Evolutionary conservation across 176 grass and related monocot species (phyloP), one percentile per base, ranked within the genome.

Genomic region (Olyra latifolia): DNA sequence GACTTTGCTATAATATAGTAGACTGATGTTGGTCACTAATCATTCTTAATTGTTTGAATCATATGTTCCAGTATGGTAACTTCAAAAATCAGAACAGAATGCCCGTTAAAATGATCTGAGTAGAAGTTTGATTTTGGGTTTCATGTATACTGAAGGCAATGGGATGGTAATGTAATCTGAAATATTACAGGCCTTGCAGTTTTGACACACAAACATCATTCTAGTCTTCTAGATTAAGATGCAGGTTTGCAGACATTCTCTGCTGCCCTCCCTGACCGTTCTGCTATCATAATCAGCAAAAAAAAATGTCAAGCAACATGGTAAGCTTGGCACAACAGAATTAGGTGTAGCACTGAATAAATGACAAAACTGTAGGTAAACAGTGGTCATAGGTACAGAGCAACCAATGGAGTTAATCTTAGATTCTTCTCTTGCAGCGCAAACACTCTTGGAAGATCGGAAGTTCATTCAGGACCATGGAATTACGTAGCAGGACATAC

Each of bases 21-120:
- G n/a, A 39, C 62, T 39, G 19, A 35, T 68, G 7, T 20, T 35
- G 42, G 6, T 0, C 58, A 60, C 12, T 41, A 27, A 11, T n/a
- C n/a, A n/a, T 43, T 55, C 2, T 29, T 52, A 17, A 44, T 43
- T 73, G 20, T 73, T 62, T 35, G 0, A 10, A 85, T 30, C 35
- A 49, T 29, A 23, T 79, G 8, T 53, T 74, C 61, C 41, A 63
- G 43, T 48, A 6, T 46, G 16, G n/a, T 44, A 63, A 43, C 27
- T 43, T 82, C 19, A 77, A n/a, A 40, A 47, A 82, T n/a, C 4
- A 71, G 25, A 60, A 71, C 10, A 77, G 2, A 64, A 55, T 62
- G 19, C 45, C 56, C 30, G 52, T 20, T 72, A 32, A 23, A 85
- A 5, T 44, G 25, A 70, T 22, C 8, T 24, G 17, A 55, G 57